Conservation (phyloP, 345 rosid species). For the Gossypium arboreum region DNA sequence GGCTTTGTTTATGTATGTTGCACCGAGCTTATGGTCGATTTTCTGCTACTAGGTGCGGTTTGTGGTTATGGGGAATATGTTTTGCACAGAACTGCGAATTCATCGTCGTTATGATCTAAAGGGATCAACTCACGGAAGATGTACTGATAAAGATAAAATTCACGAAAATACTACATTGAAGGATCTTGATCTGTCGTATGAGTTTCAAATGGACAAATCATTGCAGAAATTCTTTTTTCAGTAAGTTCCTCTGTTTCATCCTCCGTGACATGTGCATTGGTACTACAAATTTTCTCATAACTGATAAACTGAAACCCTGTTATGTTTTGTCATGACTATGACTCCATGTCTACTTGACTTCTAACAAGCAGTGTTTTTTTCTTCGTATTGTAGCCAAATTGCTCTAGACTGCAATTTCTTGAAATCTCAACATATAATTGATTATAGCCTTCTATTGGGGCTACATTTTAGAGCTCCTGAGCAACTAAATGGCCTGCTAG, state of each 20-base stretch:
- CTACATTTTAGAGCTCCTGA: conserved; percentile 84
- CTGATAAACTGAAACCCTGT: background rate
- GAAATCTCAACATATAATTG: conserved; percentile 79
- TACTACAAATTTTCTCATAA: background rate
- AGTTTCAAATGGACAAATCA: conserved; percentile 84
- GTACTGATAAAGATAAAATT: conserved; percentile 58
- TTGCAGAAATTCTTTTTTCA: conserved; percentile 69
- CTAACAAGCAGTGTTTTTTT: background rate
- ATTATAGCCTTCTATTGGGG: conserved; percentile 83
- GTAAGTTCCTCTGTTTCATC: conserved; percentile 38
- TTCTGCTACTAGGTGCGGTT: conserved; percentile 71
- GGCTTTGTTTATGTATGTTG: conserved; percentile 15
- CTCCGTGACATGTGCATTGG: background rate
- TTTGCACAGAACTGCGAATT: conserved; percentile 87
- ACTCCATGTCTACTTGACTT: background rate
- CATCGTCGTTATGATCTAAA: conserved; percentile 90
- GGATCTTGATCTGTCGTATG: conserved; percentile 79
- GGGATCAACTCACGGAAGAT: conserved; percentile 85
- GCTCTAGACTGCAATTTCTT: conserved; percentile 62
- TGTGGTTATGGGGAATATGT: conserved; percentile 99
- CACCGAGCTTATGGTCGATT: conserved; percentile 12
- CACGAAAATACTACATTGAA: conserved; percentile 69
- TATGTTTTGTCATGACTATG: background rate
- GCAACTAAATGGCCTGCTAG: conserved; percentile 56
- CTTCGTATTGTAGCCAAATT: conserved; percentile 55